These are phyloP conservation scores for Boletus reticuloceps DNA, from an alignment of 768 basidiomycete species.

Conservation along the genomic window DNA sequence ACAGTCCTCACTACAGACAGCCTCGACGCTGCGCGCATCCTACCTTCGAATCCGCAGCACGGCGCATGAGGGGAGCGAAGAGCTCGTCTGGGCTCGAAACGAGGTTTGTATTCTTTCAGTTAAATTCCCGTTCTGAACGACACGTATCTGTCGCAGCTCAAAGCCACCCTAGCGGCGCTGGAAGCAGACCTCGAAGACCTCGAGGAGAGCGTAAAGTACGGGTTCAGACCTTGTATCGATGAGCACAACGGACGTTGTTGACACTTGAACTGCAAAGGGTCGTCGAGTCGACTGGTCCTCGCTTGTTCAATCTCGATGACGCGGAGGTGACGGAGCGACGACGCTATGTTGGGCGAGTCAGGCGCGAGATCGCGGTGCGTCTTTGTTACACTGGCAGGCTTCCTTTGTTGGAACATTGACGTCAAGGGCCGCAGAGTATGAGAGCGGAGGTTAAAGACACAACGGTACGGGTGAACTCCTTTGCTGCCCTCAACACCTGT, in stretches of 20 bases:
- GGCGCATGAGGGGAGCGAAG: constrained; percentile 72
- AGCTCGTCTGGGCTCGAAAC: constrained; percentile 74
- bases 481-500: neutral
- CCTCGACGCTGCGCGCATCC: constrained; percentile 68
- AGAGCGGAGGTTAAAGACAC: constrained; percentile 52
- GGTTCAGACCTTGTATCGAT: neutral
- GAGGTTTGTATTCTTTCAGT: constrained; percentile 47
- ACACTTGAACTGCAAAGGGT: constrained; percentile 53
- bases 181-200: constrained; percentile 90
- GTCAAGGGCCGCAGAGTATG: constrained; percentile 65
- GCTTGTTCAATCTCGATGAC: constrained; percentile 80
- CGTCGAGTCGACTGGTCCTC: constrained; percentile 81
- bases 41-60: constrained; percentile 77
- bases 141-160: constrained; percentile 47
- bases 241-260: neutral
- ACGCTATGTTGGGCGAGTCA: constrained; percentile 72
- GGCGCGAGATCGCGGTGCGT: constrained; percentile 76
- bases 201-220: constrained; percentile 90
- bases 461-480: constrained; percentile 10
- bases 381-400: constrained; percentile 2
- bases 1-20: constrained; percentile 67
- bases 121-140: no score
- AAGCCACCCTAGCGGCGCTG: constrained; percentile 70
- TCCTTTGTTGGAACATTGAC: constrained; percentile 10
- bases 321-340: constrained; percentile 73